Percentiles rank a stretch among this genome's conserved stretches.
Evolutionary conservation across 331 rosid genomes (phyloP).

Genomic region (Malus hybrid): DNA sequence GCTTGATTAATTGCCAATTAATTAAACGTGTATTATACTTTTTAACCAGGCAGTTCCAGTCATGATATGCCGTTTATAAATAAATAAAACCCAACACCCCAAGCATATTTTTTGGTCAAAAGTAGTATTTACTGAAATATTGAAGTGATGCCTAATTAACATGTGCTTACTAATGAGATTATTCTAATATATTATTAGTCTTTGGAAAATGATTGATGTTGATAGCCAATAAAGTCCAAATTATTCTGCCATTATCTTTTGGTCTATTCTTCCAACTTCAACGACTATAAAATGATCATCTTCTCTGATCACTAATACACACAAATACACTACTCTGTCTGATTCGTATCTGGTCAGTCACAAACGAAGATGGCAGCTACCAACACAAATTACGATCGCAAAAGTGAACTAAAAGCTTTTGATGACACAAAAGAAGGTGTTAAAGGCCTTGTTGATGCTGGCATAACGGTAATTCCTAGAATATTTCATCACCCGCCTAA

Average conservation of each 20-base stretch:
- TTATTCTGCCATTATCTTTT: background rate
- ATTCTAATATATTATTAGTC: background rate
- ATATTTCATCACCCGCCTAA: constrained; percentile 31
- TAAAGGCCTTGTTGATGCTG: constrained; percentile 60
- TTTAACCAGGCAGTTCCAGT: too few species aligned
- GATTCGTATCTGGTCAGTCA: background rate
- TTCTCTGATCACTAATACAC: background rate
- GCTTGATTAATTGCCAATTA: too few species aligned
- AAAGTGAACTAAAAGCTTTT: constrained; percentile 44
- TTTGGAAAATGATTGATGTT: background rate
- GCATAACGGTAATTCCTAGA: constrained; percentile 30
- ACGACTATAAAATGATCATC: background rate
- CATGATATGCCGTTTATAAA: too few species aligned
- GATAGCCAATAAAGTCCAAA: background rate
- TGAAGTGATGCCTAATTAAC: background rate
- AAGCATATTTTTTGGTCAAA: too few species aligned
- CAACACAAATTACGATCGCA: constrained; percentile 9
- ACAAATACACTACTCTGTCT: background rate
- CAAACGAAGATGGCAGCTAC: constrained; percentile 13
- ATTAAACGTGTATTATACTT: too few species aligned
- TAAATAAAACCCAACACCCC: too few species aligned
- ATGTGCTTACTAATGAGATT: background rate
- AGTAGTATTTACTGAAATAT: too few species aligned
- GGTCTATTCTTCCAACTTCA: background rate
- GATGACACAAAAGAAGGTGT: constrained; percentile 63